Evolutionary conservation across 2,329 filamentous ascomycete species (phyloP), one percentile per base, ranked within the genome.

Genomic region (Anisogramma anomala): DNA sequence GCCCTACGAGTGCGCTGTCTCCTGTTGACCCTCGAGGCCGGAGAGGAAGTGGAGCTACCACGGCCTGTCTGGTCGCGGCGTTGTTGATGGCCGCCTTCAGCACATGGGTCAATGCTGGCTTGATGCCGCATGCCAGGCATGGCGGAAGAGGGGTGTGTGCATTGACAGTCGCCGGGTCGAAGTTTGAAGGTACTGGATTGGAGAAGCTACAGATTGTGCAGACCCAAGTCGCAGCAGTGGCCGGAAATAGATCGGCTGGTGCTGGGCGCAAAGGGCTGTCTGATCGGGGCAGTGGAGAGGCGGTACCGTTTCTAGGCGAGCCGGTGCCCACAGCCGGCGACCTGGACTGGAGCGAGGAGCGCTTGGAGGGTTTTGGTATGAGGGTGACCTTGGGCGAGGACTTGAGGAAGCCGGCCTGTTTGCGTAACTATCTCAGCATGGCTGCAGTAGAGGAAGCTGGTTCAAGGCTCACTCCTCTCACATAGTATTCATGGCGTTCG

Each of bases 201-300:
- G 88, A 89, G 56, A 94, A 93, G 51, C 84, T 89, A 68, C 89
- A 96, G 54, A 96, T 96, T 2, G 84, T 82, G 64, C 89, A 96
- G 15, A 96, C 80, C 89, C 89, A 96, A 3, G 87, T 95, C 5
- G 84, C 85, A 45, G 69, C 74, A 49, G 69, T 72, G 11, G 67
- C 58, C 11, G 71, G 62, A 1, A 67, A 52, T 23, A 72, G 65
- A 13, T 69, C 64, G 64, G 61, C 42, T 51, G 63, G 49, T 53
- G 66, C 55, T 30, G 61, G 53, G 43, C 68, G 59, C 47, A 67
- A 63, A 3, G 62, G 57, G 32, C 61, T 63, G 26, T 69, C 65
- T 18, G 62, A 50, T 28, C 64, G 59, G 30, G 62, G 57, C 8
- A 66, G 58, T 6, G 74, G 67, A 6, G 72, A 69, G 2, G 66